Evolutionary conservation across 768 basidiomycete species (phyloP), one percentile per base, ranked within the genome.

Genomic region (Pilatotrama ljubarskyi): DNA sequence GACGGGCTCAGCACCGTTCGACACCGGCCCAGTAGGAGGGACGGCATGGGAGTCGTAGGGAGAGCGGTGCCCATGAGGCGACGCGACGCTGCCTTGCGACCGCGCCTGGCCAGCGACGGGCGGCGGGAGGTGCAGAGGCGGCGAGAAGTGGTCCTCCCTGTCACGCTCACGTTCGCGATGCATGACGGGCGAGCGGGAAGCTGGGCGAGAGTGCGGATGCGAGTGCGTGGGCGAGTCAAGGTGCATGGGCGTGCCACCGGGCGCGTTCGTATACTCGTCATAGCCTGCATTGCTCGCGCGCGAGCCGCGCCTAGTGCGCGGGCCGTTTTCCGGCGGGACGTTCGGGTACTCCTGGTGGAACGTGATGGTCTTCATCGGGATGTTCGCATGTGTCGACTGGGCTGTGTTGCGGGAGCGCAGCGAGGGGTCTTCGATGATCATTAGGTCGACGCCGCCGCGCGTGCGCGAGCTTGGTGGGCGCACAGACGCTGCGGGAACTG

Each of bases 261-360:
- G 54, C 29, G 65, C 49, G 32, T 24, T 42, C n/a, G 46, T 40
- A 48, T 68, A 68, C 25, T 65, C 67, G 4, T 65, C 67, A 46
- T 64, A 68, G 3, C 51, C 61, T 2, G 55, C 55, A 14, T 64
- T 63, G 58, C 65, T 66, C 43, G 58, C 44, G 5, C 63, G 61
- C 47, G 67, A 68, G 13, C 61, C 56, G 0, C 67, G 64, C 5
- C 67, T 57, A 2, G 59, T 68, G 43, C 63, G 58, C 24, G 59
- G 51, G 3, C 53, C 52, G 32, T 54, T 38, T 37, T 62, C 60
- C 17, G 42, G 54, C 2, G 62, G 59, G 7, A 48, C 63, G 50
- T 54, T 58, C 8, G 66, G 63, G 41, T 65, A 69, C 52, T 69
- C 68, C 47, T 69, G 70, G 36, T 71, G 70, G 66, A 69, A 71